Percentiles rank a stretch among this genome's conserved stretches.
These are phyloP conservation scores for Saitoella complicata DNA, from an alignment of 805 yeast genomes.

Conservation along the genomic window DNA sequence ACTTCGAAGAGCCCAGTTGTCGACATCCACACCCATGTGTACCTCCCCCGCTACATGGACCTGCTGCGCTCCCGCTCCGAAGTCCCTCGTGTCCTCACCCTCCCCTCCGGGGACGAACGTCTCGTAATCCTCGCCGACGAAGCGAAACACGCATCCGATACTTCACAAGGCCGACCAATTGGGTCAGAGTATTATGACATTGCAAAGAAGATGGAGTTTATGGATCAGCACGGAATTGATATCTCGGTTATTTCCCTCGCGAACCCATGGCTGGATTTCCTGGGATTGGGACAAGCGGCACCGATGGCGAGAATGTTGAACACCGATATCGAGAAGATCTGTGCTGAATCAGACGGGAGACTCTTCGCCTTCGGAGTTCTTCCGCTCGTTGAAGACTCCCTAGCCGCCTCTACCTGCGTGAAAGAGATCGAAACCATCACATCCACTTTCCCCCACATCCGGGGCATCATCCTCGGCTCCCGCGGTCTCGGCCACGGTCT, in stretches of 20 bases:
- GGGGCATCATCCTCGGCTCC: not conserved
- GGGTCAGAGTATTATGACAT: not conserved
- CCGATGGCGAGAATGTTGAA: not conserved
- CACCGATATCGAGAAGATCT: not conserved
- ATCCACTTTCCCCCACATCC: not conserved
- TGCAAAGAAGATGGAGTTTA: not conserved
- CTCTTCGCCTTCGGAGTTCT: not conserved
- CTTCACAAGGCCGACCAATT: not conserved
- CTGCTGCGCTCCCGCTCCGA: not conserved
- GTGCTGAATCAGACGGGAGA: not conserved
- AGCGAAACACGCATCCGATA: not conserved
- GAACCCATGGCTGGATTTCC: not conserved
- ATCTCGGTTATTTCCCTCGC: not conserved
- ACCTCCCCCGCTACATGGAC: not conserved
- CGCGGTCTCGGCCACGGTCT: not conserved
- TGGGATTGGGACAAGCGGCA: not conserved
- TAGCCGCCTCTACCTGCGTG: not conserved
- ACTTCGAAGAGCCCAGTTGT: not conserved
- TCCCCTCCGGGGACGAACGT: not conserved
- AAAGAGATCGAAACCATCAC: not conserved
- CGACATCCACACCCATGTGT: not conserved
- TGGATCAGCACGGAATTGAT: not conserved
- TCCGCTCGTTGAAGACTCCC: not conserved
- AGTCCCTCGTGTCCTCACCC: not conserved
- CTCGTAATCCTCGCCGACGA: not conserved